A percentile compares a stretch with the other conserved stretches of the same genome.
These are phyloP conservation scores for Novakomyces olei DNA, from an alignment of 805 yeast genomes.

Conservation along the genomic window DNA sequence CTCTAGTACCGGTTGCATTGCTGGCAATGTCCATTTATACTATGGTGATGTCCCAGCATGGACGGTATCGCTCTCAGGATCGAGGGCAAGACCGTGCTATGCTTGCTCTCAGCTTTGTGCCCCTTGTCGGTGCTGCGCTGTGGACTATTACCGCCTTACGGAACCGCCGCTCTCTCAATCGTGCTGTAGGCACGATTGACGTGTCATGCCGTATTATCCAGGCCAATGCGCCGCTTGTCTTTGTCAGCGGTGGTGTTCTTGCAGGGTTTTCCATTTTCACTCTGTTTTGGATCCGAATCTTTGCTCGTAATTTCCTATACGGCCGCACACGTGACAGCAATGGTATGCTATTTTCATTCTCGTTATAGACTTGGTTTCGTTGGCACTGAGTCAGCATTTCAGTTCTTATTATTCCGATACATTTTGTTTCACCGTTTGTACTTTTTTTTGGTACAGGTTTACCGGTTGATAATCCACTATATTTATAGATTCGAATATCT, in stretches of 20 bases:
- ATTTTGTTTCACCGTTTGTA: slow-evolving; percentile 15
- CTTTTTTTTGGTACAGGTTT: not conserved
- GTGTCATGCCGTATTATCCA: slow-evolving; percentile 17
- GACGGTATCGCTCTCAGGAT: slow-evolving; percentile 14
- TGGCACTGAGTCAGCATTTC: slow-evolving; percentile 15
- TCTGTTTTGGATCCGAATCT: slow-evolving; percentile 17
- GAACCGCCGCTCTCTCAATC: slow-evolving; percentile 12
- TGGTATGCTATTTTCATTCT: slow-evolving; percentile 12
- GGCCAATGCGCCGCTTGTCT: slow-evolving; percentile 15
- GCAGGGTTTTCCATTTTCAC: slow-evolving; percentile 15
- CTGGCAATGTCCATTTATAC: slow-evolving; percentile 12
- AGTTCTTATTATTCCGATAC: slow-evolving; percentile 23
- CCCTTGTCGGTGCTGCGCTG: slow-evolving; percentile 11
- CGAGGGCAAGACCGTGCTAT: slow-evolving; percentile 15
- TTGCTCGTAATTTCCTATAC: slow-evolving; percentile 14
- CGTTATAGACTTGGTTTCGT: slow-evolving; percentile 16
- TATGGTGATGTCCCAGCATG: slow-evolving; percentile 15
- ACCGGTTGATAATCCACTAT: not conserved
- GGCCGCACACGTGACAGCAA: slow-evolving; percentile 7
- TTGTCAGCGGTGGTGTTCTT: slow-evolving; percentile 14
- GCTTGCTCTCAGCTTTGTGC: slow-evolving; percentile 15
- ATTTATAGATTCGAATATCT: not conserved
- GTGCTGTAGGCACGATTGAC: slow-evolving; percentile 17
- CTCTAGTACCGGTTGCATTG: slow-evolving; percentile 15
- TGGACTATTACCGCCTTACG: slow-evolving; percentile 15